A percentile compares a stretch with the other conserved stretches of the same genome.
phyloP scores from a whole-genome alignment of 202 grass and related monocot species.

The Zizania palustris region DNA sequence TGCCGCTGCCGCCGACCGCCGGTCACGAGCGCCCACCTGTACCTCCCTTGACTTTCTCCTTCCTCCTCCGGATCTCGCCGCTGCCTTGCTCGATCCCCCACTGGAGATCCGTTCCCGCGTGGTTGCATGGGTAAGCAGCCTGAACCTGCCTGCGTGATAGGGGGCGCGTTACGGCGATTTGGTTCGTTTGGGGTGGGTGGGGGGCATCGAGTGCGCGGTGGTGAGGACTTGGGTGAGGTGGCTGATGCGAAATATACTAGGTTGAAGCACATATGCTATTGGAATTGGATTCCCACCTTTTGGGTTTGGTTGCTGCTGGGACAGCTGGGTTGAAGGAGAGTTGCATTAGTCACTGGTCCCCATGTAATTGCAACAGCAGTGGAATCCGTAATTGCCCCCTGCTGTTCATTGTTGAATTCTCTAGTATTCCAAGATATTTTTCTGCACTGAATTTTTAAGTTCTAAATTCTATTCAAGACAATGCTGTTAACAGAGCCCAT shows the following conservation, averaged over 20 bases:
- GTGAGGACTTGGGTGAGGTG: constrained; percentile 8
- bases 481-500: neutral
- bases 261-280: constrained; percentile 8
- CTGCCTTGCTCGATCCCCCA: neutral
- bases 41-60: neutral
- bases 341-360: neutral
- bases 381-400: neutral
- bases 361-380: neutral
- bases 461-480: neutral
- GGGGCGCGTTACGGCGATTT: neutral
- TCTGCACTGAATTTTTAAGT: neutral
- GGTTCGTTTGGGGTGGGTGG: too few species aligned
- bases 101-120: constrained; percentile 15
- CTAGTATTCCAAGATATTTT: neutral
- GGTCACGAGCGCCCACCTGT: constrained; percentile 4
- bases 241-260: constrained; percentile 10
- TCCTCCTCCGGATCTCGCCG: constrained; percentile 11
- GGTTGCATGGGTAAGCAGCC: neutral
- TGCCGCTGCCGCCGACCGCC: neutral
- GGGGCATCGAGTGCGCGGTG: too few species aligned
- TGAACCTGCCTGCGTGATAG: neutral
- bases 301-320: constrained; percentile 12
- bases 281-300: constrained; percentile 38
- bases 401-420: neutral
- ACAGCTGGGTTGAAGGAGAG: neutral